These are phyloP conservation scores for Pseudocercospora fuligena DNA, from an alignment of 2,329 filamentous ascomycete species.

Conservation along the genomic window DNA sequence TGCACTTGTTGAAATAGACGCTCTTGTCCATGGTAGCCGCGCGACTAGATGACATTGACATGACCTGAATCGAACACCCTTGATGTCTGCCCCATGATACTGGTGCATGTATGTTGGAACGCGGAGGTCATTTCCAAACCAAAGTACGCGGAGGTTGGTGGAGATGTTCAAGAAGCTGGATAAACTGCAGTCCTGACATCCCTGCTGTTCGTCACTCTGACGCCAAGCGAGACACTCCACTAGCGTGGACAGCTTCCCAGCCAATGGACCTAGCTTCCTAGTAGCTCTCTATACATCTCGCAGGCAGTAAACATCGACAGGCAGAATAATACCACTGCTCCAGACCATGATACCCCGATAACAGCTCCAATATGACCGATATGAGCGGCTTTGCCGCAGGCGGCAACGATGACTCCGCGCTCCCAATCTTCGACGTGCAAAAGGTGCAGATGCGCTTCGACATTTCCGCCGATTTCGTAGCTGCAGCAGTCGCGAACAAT, in stretches of 20 bases:
- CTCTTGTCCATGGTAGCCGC: no score
- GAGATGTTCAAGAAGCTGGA: no score
- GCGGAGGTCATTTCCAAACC: no score
- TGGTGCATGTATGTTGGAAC: no score
- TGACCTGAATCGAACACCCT: no score
- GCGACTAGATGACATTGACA: no score
- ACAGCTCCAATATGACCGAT: slow-evolving; percentile 19
- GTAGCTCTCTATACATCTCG: neutral
- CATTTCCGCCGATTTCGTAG: slow-evolving; percentile 92
- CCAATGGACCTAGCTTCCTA: neutral
- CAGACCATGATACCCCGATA: slow-evolving; percentile 18
- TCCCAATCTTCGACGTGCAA: slow-evolving; percentile 95
- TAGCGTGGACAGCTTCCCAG: neutral
- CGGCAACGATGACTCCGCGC: slow-evolving; percentile 54
- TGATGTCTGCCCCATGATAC: no score
- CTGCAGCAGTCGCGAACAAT: slow-evolving; percentile 96
- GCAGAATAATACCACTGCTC: neutral
- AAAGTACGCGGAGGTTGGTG: no score
- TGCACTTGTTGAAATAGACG: no score
- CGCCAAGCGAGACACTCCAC: neutral
- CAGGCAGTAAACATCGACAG: neutral
- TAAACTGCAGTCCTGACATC: neutral
- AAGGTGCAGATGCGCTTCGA: slow-evolving; percentile 92
- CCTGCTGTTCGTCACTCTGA: neutral
- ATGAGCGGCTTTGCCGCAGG: slow-evolving; percentile 37